phyloP scores from a whole-genome alignment of 768 basidiomycete genomes.

The Udeniomyces megalosporus region DNA sequence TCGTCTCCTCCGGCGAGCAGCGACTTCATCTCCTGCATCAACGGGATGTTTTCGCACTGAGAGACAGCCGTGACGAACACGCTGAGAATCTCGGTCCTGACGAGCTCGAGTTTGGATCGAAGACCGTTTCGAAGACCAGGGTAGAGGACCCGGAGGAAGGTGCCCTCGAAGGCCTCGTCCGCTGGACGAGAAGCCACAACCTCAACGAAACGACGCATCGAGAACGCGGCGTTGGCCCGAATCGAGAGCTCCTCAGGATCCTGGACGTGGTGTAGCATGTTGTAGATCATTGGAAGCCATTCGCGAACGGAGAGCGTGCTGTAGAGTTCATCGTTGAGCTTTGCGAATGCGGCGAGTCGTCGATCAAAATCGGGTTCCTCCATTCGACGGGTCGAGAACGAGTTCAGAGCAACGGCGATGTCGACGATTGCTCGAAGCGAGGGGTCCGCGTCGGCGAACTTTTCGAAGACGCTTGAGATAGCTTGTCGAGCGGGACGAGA shows the following conservation, averaged over 20 bases:
- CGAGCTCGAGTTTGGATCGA: slow-evolving; percentile 62
- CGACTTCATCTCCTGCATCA: slow-evolving; percentile 61
- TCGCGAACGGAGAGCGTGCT: slow-evolving; percentile 30
- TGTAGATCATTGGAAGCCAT: slow-evolving; percentile 73
- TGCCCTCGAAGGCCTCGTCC: slow-evolving; percentile 31
- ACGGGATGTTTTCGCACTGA: slow-evolving; percentile 42
- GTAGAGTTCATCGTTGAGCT: slow-evolving; percentile 47
- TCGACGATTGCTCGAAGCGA: slow-evolving; percentile 37
- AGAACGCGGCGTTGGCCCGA: slow-evolving; percentile 58
- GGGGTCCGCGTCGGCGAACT: slow-evolving; percentile 36
- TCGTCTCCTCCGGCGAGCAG: slow-evolving; percentile 74
- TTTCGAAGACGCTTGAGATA: slow-evolving; percentile 50
- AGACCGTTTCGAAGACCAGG: slow-evolving; percentile 67
- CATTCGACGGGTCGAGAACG: slow-evolving; percentile 62
- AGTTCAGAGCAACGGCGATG: slow-evolving; percentile 54
- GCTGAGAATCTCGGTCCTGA: slow-evolving; percentile 65
- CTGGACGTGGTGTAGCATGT: slow-evolving; percentile 69
- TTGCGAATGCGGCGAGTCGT: slow-evolving; percentile 56
- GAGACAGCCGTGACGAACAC: slow-evolving; percentile 62
- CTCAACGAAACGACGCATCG: slow-evolving; percentile 64
- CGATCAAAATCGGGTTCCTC: slow-evolving; percentile 89
- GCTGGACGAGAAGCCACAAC: slow-evolving; percentile 19
- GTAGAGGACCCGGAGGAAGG: slow-evolving; percentile 50
- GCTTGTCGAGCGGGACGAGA: slow-evolving; percentile 52
- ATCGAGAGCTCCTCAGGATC: slow-evolving; percentile 77